Conservation (phyloP, 1,284 basidiomycete genomes). For the Ceratobasidium sp. region DNA sequence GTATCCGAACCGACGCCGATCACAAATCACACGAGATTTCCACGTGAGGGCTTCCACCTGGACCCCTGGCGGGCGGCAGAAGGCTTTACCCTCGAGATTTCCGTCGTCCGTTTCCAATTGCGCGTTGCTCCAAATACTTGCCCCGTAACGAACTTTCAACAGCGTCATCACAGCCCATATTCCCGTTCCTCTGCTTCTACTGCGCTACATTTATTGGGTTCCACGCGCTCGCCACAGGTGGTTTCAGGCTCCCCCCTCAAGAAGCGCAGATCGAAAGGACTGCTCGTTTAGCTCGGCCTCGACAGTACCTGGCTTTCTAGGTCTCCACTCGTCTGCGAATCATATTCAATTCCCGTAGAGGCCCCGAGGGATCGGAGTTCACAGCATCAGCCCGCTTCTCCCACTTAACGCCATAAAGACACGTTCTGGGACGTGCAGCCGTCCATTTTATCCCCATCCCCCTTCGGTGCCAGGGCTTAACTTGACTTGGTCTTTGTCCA, state of each 20-base stretch:
- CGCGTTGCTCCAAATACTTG: constrained; percentile 42
- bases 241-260: constrained; percentile 43
- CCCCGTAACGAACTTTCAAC: constrained; percentile 42
- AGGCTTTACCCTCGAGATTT: constrained; percentile 24
- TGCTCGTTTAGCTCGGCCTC: constrained; percentile 46
- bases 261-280: constrained; percentile 42
- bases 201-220: constrained; percentile 44
- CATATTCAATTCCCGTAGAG: constrained; percentile 46
- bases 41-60: constrained; percentile 41
- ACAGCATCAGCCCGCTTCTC: constrained; percentile 41
- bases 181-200: constrained; percentile 43
- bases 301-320: constrained; percentile 46
- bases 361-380: constrained; percentile 42
- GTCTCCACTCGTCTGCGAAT: constrained; percentile 44
- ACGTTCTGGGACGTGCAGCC: constrained; percentile 28
- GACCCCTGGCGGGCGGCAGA: constrained; percentile 35
- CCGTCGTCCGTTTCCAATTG: constrained; percentile 41
- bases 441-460: constrained; percentile 43
- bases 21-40: constrained; percentile 46
- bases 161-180: constrained; percentile 45
- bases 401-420: constrained; percentile 43
- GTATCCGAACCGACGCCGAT: constrained; percentile 46
- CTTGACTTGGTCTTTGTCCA: constrained; percentile 31
- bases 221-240: constrained; percentile 40
- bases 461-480: constrained; percentile 45